These are phyloP conservation scores for Myriosclerotinia scirpicola DNA, from an alignment of 2,329 filamentous ascomycete species.

Conservation along the genomic window DNA sequence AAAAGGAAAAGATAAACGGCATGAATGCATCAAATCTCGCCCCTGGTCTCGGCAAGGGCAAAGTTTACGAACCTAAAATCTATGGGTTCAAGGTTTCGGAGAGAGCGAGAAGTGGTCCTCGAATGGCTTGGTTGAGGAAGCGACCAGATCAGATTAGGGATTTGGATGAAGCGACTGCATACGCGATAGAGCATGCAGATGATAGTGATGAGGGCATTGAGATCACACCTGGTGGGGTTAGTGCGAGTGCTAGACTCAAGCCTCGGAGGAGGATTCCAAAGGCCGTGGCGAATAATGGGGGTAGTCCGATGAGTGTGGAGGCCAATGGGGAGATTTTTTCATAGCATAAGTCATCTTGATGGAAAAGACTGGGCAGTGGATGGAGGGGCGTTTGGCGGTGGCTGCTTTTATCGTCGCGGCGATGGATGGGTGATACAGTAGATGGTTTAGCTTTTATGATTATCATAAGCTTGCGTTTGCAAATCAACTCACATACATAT, in stretches of 20 bases:
- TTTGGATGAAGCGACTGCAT: slow-evolving; percentile 72
- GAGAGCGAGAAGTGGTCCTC: slow-evolving; percentile 80
- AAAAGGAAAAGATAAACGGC: slow-evolving; percentile 70
- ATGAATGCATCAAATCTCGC: slow-evolving; percentile 84
- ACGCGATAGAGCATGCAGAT: slow-evolving; percentile 55
- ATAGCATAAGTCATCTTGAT: slow-evolving; percentile 22
- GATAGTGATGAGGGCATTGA: slow-evolving; percentile 54
- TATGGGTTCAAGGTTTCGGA: slow-evolving; percentile 97
- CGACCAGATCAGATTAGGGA: slow-evolving; percentile 78
- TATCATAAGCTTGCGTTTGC: slow-evolving; percentile 14
- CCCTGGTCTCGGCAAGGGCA: slow-evolving; percentile 76
- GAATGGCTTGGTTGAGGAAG: slow-evolving; percentile 95
- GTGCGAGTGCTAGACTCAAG: slow-evolving; percentile 18
- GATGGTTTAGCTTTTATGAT: slow-evolving; percentile 15
- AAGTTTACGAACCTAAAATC: slow-evolving; percentile 92
- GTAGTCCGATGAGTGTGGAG: slow-evolving; percentile 41
- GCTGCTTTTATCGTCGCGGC: slow-evolving; percentile 14
- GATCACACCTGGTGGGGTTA: slow-evolving; percentile 27
- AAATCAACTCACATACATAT: slow-evolving; percentile 13
- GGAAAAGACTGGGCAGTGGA: not conserved
- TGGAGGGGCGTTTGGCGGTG: slow-evolving; percentile 11
- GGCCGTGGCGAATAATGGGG: slow-evolving; percentile 28
- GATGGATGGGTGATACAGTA: slow-evolving; percentile 20
- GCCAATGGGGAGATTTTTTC: slow-evolving; percentile 32
- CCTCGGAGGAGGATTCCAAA: slow-evolving; percentile 12